Base-by-base conservation (phyloP, 192 early-diverging fungal genomes). In the Coemansia sp. region DNA sequence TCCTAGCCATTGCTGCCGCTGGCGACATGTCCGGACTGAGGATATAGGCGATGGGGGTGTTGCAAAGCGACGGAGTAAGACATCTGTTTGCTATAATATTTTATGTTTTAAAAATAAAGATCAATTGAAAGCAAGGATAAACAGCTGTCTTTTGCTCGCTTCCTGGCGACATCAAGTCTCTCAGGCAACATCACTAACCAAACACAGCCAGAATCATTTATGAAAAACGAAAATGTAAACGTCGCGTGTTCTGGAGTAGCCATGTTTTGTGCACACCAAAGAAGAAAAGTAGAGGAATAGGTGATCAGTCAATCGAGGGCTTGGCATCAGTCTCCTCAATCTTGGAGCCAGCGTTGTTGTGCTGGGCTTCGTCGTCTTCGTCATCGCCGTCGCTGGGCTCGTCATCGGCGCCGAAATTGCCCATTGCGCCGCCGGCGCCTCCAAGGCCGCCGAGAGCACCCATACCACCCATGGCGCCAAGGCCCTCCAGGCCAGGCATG, bases 1-100 rank as follows among this genome's bases (percentile, higher is more conserved):
- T 89, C 41, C 70, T 88, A 57, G 86, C 83, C 15, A 85, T 78
- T 36, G 81, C 78, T 18, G 73, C 73, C 22, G 73, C 77, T 46
- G 71, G 73, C 0, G 56, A 41, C 8, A 58, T 58, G 56, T 58
- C 56, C 39, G 32, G 36, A 9, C 13, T 58, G 13, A 58, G 16
- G 15, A 58, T 58, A 11, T 58, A 58, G 22, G 15, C 32, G 54
- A 58, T 52, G 6, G 8, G 4, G 13, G 10, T 8, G 8, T 45
- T 12, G 42, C 8, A 45, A 49, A n/a, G 47, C 12, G 18, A 16
- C 9, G 47, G 13, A 56, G 16, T 22, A 21, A 0, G 13, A 41
- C 41, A 22, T 21, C 16, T 54, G 43, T 65, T 55, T 65, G 51
- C n/a, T 54, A 9, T 8, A 21, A 54, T 26, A 8, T 0, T n/a